Base-by-base conservation (phyloP, 306 rosid species). In the Prunus padus region DNA sequence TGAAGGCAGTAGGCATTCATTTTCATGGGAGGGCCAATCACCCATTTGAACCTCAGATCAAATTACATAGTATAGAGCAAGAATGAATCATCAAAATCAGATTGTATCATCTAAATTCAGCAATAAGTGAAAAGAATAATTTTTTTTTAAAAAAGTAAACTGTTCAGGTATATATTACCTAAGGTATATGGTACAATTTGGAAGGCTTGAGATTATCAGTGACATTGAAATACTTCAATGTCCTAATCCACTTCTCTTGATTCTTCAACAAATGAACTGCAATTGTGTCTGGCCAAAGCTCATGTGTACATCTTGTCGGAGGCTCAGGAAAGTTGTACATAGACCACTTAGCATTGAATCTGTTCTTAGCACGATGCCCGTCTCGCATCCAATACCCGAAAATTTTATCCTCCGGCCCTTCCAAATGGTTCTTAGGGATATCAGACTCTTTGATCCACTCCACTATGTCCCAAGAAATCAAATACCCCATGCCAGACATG, bases 401-500 rank as follows among this genome's bases (percentile, higher is more conserved):
- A 2, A 84, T 82, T 79, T 80, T 87, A 77, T 92, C 99, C 79
- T 95, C 99, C 0, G 99, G 99, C 8, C 97, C 99, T 50, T 79
- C 92, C 63, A 92, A 74, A 2, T 88, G 85, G 44, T 83, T 86
- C 90, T 79, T 86, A 0, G 99, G 97, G 69, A 95, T 90, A 11
- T 90, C 92, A 8, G 99, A 95, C 0, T 82, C 88, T 2, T 76
- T 76, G 11, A 95, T 88, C 99, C 99, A 95, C 64, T 92, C 93
- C 45, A 85, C 99, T 8, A 95, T 82, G 23, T 95, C 99, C 99
- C 99, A 95, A 0, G 96, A 89, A 16, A 92, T 89, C 87, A 92
- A 64, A 78, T 87, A 90, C 26, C 96, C 99, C 99, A 95, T 95
- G 74, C 99, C 99, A 3, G 97, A 95, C 99, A 95, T 95, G 89